Evolutionary conservation across 331 rosid species (phyloP), one percentile per base, ranked within the genome.

Genomic region (Pyrus hybrid): DNA sequence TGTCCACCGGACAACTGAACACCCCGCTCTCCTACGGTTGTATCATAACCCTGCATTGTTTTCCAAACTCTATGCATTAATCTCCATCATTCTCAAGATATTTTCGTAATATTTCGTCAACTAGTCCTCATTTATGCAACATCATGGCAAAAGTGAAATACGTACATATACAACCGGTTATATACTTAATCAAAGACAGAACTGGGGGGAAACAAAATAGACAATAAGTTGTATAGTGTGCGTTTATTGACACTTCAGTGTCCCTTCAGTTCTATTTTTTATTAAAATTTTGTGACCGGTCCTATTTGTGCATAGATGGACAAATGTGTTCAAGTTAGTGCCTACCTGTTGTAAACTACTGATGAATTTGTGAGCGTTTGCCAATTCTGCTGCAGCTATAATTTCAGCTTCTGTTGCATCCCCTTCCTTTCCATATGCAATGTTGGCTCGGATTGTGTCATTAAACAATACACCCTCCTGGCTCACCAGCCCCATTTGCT

Each of bases 1-100:
- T 93, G 98, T 28, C 98, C 98, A 13, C 98, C 98, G 8, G 97
- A 93, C 53, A 93, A 84, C 54, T 91, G 98, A 73, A 86, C 82
- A 77, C 97, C 98, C 77, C 88, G 88, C 80, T 88, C 96, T 0
- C 98, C 98, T 49, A 91, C 98, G 90, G 82, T 73, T 3, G 97
- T 91, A 65, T 91, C 91, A 22, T 87, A 75, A 72, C 98, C 98
- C 98, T 93, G 18, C 65, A 84, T 4, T 47, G 23, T 5, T 29
- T 68, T 51, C 32, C 73, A 64, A 57, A 64, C 17, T 28, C 32
- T 37, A 41, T 32, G 22, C 47, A 37, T 21, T 4, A 14, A 13
- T 61, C 35, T 26, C 7, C 33, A 20, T 37, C 32, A 22, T 32
- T 35, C 13, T 41, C 17, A 20, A 56, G 13, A 22, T 37, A 41